Evolutionary conservation across 805 yeast species (phyloP), one percentile per base, ranked within the genome.

Genomic region (Hanseniaspora jakobsenii): DNA sequence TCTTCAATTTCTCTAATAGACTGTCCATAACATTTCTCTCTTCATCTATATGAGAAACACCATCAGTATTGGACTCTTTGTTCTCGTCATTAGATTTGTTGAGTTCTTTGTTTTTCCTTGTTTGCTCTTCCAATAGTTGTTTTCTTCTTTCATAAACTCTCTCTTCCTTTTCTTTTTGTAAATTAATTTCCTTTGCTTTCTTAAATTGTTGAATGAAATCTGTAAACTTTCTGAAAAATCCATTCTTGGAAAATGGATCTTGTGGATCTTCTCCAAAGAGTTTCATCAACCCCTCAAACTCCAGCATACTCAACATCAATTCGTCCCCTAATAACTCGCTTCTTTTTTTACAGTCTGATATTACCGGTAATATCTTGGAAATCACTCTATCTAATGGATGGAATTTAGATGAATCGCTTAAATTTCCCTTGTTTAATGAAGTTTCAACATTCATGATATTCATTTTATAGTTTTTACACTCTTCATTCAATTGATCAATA

Each of bases 201-300:
- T 80, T 76, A 63, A 81, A 93, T 54, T 84, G 93, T 30, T 65
- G 66, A 1, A 83, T 73, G 59, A 91, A 91, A 42, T 75, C 73
- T n/a, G 81, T 71, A 61, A 91, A 81, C 58, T 84, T 83, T 49
- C 66, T 69, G 57, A 89, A 84, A 54, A 91, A 89, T 0, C 77
- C 64, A 48, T 74, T 72, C 44, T 79, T 72, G 14, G 87, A 73
- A 51, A 69, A 66, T 30, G 72, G 65, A 59, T 89, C 96, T 7
- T 59, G 62, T 1, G 81, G 70, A 58, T 84, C 93, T 61, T 91
- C 98, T n/a, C 96, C 97, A 57, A 83, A 91, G 53, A 73, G 77
- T 50, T 70, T 70, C 93, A 91, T 80, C 50, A 86, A 66, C 27
- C 71, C 67, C 43, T 75, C 74, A 56, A 81, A 82, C 48, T 80